Evolutionary conservation across 2,329 filamentous ascomycete species (phyloP).

Genomic region (Coniella lustricola): DNA sequence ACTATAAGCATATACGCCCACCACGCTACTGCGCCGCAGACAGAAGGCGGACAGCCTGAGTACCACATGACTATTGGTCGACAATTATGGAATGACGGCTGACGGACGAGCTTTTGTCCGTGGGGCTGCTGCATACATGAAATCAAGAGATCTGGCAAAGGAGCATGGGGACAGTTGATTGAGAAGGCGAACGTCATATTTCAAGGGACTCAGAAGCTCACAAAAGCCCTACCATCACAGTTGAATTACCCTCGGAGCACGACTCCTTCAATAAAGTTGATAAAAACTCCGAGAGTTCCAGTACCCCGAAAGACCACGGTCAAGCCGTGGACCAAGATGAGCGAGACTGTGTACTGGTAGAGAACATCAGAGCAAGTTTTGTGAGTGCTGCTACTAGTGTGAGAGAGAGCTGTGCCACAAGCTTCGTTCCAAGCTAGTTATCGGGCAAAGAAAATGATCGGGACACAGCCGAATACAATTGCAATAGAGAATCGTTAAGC

Average conservation of each 20-base stretch:
- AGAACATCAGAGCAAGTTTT: no score
- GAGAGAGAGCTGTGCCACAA: no score
- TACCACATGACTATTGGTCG: slow-evolving; percentile 35
- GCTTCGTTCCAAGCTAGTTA: no score
- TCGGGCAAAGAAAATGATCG: no score
- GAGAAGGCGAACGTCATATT: slow-evolving; percentile 22
- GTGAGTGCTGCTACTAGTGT: no score
- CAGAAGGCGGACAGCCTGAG: slow-evolving; percentile 25
- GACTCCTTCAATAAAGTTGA: neutral
- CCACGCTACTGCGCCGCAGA: slow-evolving; percentile 27
- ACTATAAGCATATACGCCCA: slow-evolving; percentile 31
- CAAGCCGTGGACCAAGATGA: no score
- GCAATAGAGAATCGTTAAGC: no score
- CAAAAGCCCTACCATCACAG: neutral
- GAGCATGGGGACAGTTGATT: slow-evolving; percentile 30
- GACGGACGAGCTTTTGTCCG: slow-evolving; percentile 24
- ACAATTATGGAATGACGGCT: slow-evolving; percentile 23
- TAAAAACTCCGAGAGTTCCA: neutral
- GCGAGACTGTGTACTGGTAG: no score
- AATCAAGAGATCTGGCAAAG: slow-evolving; percentile 30
- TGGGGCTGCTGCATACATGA: slow-evolving; percentile 33
- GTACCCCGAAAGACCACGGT: neutral
- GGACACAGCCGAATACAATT: no score
- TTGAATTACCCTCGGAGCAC: neutral
- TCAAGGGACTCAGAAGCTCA: neutral